Percentiles rank a stretch among this genome's conserved stretches.
Conservation (phyloP, 2,329 filamentous ascomycete species). For the Ceratocystis lukuohia region DNA sequence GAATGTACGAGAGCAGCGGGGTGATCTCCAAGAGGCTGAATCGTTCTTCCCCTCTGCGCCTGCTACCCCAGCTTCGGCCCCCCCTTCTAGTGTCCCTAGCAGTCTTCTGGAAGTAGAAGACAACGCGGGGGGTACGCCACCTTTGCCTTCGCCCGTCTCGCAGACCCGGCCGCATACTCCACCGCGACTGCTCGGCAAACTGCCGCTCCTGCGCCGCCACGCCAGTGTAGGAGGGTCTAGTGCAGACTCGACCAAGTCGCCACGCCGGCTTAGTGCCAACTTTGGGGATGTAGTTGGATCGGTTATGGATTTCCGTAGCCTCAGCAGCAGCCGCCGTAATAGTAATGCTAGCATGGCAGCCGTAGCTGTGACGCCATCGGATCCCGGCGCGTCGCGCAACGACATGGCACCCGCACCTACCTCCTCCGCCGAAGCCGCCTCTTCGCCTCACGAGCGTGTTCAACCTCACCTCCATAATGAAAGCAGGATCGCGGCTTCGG, state of each 20-base stretch:
- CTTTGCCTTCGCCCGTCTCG: neutral
- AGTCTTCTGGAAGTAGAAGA: neutral
- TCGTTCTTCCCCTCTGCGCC: neutral
- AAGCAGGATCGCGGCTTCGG: conserved; percentile 12
- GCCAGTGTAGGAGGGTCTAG: neutral
- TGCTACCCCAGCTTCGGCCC: neutral
- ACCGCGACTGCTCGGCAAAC: conserved; percentile 8
- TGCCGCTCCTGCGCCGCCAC: conserved; percentile 10
- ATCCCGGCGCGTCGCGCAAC: conserved; percentile 1
- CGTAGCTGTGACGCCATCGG: neutral
- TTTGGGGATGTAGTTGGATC: conserved; percentile 1
- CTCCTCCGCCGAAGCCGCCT: conserved; percentile 12
- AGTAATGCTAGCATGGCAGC: conserved; percentile 12
- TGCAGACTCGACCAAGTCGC: neutral
- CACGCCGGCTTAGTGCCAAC: conserved; percentile 8
- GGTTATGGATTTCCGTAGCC: neutral
- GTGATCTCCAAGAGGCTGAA: neutral
- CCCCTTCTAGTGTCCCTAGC: neutral
- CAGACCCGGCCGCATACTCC: neutral
- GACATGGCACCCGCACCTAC: conserved; percentile 10
- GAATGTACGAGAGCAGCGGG: neutral
- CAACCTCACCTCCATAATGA: conserved; percentile 18
- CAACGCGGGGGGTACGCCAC: neutral
- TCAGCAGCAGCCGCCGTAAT: conserved; percentile 20
- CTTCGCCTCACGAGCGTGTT: conserved; percentile 16